phyloP scores from a whole-genome alignment of 306 rosid genomes.

The Lablab purpureus region DNA sequence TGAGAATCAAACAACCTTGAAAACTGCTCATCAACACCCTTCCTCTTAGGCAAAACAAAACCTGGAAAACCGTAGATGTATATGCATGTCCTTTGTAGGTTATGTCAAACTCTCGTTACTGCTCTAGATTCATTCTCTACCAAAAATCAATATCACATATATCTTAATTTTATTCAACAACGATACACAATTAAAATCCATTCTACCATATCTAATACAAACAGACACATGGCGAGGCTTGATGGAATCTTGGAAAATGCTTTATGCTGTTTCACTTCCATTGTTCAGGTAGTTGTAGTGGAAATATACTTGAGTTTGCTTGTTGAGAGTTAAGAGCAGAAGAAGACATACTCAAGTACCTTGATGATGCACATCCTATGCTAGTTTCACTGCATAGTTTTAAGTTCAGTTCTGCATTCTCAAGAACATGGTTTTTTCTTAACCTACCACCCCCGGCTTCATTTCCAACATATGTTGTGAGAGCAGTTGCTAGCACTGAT shows the following conservation, averaged over 20 bases:
- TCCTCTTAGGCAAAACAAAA: not conserved
- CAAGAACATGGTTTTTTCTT: slow-evolving; percentile 33
- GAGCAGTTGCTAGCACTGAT: slow-evolving; percentile 46
- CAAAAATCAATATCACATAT: not conserved
- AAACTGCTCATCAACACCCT: not conserved
- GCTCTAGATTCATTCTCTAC: not conserved
- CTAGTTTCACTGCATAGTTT: slow-evolving; percentile 29
- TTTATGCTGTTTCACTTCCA: slow-evolving; percentile 31
- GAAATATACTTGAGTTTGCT: slow-evolving; percentile 29
- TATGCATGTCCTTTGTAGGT: not conserved
- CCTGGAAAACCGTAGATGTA: not conserved
- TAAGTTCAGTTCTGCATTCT: slow-evolving; percentile 20
- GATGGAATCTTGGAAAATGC: not conserved
- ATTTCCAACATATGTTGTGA: slow-evolving; percentile 37
- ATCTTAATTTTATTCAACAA: not conserved
- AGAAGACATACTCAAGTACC: slow-evolving; percentile 48
- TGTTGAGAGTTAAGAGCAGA: slow-evolving; percentile 19
- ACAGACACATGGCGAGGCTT: not conserved
- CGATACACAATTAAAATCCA: not conserved
- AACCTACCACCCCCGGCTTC: slow-evolving; percentile 33
- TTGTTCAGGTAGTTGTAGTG: slow-evolving; percentile 35
- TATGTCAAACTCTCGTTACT: not conserved
- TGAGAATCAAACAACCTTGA: not conserved
- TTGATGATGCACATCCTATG: slow-evolving; percentile 34
- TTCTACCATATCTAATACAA: not conserved